Evolutionary conservation across 345 rosid species (phyloP).

Genomic region (Erucastrum elatum): DNA sequence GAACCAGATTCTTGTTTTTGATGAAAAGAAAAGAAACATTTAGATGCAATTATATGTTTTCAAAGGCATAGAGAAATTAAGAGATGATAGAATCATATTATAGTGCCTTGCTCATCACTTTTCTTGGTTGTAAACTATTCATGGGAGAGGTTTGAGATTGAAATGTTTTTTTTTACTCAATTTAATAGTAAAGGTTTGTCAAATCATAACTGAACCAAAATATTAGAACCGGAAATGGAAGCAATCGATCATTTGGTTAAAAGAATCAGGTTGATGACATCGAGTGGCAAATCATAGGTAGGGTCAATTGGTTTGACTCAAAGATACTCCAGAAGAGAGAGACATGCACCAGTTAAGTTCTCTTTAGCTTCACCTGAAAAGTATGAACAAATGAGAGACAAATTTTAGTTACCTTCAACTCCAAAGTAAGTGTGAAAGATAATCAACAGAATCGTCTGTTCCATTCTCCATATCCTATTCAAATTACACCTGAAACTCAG

Average conservation of each 20-base stretch:
- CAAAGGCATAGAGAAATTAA: background rate
- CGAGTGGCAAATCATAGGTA: conserved; percentile 84
- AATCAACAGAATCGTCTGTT: conserved; percentile 85
- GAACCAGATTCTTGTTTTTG: background rate
- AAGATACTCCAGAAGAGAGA: conserved; percentile 58
- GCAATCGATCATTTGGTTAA: conserved; percentile 40
- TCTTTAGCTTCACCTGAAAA: too few species aligned
- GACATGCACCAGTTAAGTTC: too few species aligned
- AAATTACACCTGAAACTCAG: background rate
- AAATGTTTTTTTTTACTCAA: conserved; percentile 1
- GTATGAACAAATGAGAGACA: too few species aligned
- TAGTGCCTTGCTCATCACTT: background rate
- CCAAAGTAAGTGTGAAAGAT: conserved; percentile 85
- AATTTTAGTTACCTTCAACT: conserved; percentile 37
- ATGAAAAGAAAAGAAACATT: background rate
- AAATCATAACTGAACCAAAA: too few species aligned
- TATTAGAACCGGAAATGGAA: background rate
- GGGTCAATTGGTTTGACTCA: conserved; percentile 86
- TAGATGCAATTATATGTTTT: too few species aligned
- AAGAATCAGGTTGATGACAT: conserved; percentile 61
- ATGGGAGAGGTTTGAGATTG: conserved; percentile 16
- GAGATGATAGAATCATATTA: conserved; percentile 12
- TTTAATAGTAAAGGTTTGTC: too few species aligned
- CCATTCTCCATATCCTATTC: conserved; percentile 72
- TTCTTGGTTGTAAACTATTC: conserved; percentile 18